These are phyloP conservation scores for Boletus speciosus DNA, from an alignment of 768 basidiomycete species.

Conservation along the genomic window DNA sequence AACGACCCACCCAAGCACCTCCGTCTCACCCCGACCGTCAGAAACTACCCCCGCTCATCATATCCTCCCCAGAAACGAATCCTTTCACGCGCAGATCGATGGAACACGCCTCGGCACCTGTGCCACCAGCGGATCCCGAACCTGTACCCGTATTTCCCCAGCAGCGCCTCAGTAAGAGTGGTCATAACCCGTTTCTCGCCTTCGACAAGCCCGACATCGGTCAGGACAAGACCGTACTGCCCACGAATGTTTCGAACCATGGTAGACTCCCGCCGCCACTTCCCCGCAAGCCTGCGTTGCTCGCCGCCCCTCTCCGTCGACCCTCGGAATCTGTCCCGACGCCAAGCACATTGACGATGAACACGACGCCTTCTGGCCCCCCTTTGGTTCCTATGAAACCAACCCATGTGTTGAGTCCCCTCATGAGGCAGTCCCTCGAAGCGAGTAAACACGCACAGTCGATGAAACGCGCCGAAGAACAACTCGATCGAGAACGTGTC, in stretches of 20 bases:
- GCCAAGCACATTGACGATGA: not conserved
- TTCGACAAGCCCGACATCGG: slow-evolving; percentile 17
- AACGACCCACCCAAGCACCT: slow-evolving; percentile 21
- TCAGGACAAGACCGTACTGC: slow-evolving; percentile 6
- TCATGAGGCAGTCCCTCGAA: slow-evolving; percentile 73
- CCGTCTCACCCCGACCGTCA: slow-evolving; percentile 29
- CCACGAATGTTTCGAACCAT: slow-evolving; percentile 4
- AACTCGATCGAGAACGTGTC: slow-evolving; percentile 66
- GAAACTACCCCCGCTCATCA: slow-evolving; percentile 20
- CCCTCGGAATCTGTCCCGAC: slow-evolving; percentile 15
- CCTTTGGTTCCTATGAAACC: slow-evolving; percentile 26
- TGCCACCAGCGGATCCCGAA: slow-evolving; percentile 7
- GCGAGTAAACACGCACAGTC: slow-evolving; percentile 70
- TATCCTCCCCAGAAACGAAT: slow-evolving; percentile 27
- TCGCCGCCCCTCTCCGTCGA: slow-evolving; percentile 17
- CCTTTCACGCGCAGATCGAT: slow-evolving; percentile 25
- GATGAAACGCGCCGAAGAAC: slow-evolving; percentile 65
- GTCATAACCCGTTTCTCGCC: slow-evolving; percentile 32
- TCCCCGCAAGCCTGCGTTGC: slow-evolving; percentile 35
- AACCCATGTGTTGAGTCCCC: slow-evolving; percentile 52
- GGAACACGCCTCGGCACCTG: slow-evolving; percentile 6
- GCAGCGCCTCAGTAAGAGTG: slow-evolving; percentile 20
- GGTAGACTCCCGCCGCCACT: slow-evolving; percentile 30
- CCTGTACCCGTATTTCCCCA: not conserved
- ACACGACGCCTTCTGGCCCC: slow-evolving; percentile 4